Conservation (phyloP, 305 asterid species). For the Solanum chacoense region DNA sequence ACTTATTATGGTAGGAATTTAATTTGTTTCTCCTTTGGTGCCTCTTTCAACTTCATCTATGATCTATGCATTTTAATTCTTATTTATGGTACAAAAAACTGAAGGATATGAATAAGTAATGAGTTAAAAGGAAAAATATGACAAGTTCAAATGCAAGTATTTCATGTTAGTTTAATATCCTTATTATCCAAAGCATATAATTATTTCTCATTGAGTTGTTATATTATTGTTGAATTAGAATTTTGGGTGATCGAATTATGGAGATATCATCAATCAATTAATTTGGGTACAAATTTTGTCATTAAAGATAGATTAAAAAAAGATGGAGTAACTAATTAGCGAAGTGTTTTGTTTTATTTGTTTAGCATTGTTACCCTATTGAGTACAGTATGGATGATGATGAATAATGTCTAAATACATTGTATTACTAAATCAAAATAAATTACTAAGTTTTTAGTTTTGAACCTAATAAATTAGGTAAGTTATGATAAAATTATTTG, state of each 20-base stretch:
- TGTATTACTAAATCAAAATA: not conserved
- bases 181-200: not conserved
- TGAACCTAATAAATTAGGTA: not conserved
- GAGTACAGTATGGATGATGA: not conserved
- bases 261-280: not conserved
- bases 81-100: not conserved
- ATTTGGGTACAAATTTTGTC: not conserved
- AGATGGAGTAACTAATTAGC: not conserved
- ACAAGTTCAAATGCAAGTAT: not conserved
- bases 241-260: not conserved
- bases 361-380: not conserved
- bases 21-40: not conserved
- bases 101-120: not conserved
- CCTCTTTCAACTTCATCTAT: not conserved
- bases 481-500: not conserved
- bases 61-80: not conserved
- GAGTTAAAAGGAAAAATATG: not conserved
- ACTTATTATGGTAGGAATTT: not conserved
- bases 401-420: not conserved
- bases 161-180: not conserved
- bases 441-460: not conserved
- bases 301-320: not conserved
- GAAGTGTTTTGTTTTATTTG: not conserved
- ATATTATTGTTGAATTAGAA: not conserved
- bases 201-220: not conserved